A percentile compares a stretch with the other conserved stretches of the same genome.
Conservation (phyloP, 768 basidiomycete species). For the Phaeotremella fagi region DNA sequence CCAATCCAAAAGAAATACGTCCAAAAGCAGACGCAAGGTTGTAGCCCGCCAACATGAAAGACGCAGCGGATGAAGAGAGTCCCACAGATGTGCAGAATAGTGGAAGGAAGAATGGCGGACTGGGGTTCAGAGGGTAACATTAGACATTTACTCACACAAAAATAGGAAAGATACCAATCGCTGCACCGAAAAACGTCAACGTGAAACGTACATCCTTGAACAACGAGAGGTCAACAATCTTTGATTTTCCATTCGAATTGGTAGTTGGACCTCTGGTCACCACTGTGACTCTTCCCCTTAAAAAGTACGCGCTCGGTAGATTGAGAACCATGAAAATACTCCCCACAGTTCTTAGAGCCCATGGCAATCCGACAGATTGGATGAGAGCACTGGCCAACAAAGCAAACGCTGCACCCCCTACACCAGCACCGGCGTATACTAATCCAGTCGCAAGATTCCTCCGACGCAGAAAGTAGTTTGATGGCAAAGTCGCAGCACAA, state of each 20-base stretch:
- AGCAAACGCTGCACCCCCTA: slow-evolving; percentile 29
- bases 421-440: slow-evolving; percentile 32
- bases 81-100: slow-evolving; percentile 32
- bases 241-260: too few relatives aligned
- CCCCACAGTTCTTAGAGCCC: slow-evolving; percentile 32
- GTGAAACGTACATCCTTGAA: slow-evolving; percentile 24
- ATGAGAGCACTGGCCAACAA: slow-evolving; percentile 17
- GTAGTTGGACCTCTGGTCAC: too few relatives aligned
- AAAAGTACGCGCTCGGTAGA: slow-evolving; percentile 14
- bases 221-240: slow-evolving; percentile 3
- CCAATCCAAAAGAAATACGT: slow-evolving; percentile 49
- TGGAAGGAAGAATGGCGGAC: slow-evolving; percentile 41
- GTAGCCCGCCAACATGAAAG: slow-evolving; percentile 30
- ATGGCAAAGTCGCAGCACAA: slow-evolving; percentile 16
- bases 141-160: too few relatives aligned
- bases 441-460: slow-evolving; percentile 35
- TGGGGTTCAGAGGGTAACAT: too few relatives aligned
- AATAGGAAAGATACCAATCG: slow-evolving; percentile 29
- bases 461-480: slow-evolving; percentile 18
- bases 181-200: slow-evolving; percentile 12
- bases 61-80: slow-evolving; percentile 13
- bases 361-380: slow-evolving; percentile 14
- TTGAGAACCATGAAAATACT: slow-evolving; percentile 13
- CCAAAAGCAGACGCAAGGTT: slow-evolving; percentile 41
- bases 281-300: slow-evolving; percentile 18